Conservation (phyloP, 2,329 filamentous ascomycete genomes). For the Pyricularia sp. region DNA sequence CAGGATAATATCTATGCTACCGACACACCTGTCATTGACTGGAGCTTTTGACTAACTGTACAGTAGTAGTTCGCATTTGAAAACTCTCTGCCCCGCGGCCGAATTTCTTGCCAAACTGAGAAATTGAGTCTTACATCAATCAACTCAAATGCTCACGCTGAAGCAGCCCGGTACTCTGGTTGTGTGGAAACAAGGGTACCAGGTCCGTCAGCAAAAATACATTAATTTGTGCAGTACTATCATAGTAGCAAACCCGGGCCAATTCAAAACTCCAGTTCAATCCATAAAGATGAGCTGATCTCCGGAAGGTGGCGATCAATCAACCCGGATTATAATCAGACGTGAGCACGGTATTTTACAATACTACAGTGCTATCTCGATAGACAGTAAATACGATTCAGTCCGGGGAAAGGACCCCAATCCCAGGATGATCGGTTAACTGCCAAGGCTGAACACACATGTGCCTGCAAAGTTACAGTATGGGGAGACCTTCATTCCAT, state of each 20-base stretch:
- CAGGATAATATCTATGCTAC: neutral
- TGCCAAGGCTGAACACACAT: too few species aligned
- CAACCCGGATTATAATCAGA: neutral
- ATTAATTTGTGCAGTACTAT: too few species aligned
- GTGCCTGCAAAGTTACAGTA: too few species aligned
- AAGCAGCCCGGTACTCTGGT: neutral
- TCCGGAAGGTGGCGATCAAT: neutral
- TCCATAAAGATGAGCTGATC: neutral
- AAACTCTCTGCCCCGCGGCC: neutral
- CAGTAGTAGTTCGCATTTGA: neutral
- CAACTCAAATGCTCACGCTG: neutral
- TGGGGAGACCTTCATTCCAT: neutral
- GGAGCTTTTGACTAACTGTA: neutral
- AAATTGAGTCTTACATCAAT: neutral
- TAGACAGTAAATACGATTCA: too few species aligned
- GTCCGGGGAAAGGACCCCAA: too few species aligned
- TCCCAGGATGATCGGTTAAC: too few species aligned
- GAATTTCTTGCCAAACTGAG: neutral
- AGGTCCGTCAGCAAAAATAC: neutral
- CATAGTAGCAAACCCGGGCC: too few species aligned
- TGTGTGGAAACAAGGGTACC: neutral
- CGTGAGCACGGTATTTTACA: neutral
- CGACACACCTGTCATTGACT: neutral
- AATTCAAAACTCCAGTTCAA: neutral
- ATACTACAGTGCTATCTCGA: neutral